phyloP scores from a whole-genome alignment of 352 stramenopile species.

The Phytopythium montanum region DNA sequence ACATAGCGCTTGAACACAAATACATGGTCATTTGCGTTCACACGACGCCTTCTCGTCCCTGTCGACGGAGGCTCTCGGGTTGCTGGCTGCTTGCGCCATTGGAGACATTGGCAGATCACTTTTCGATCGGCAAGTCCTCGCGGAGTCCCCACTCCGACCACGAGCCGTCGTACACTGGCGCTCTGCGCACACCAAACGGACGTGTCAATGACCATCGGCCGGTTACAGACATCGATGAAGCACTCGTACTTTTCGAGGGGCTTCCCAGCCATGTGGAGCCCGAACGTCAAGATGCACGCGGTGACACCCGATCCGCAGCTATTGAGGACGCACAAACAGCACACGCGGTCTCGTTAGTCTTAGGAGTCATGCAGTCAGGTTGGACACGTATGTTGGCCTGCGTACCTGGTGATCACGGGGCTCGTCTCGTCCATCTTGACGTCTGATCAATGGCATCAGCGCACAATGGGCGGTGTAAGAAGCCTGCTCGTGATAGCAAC shows the following conservation, averaged over 20 bases:
- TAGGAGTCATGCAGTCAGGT: neutral
- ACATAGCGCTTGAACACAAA: neutral
- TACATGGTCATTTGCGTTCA: neutral
- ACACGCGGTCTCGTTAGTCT: neutral
- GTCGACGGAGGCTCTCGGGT: neutral
- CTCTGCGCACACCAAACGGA: conserved; percentile 16
- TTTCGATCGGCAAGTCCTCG: conserved; percentile 49
- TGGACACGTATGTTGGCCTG: neutral
- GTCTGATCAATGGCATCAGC: conserved; percentile 17
- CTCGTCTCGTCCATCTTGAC: conserved; percentile 54
- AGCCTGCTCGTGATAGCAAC: neutral
- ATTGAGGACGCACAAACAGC: conserved; percentile 8
- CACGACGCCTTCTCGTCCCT: too few relatives aligned
- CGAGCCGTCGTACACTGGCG: conserved; percentile 87
- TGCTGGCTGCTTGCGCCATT: neutral
- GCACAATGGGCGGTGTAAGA: neutral
- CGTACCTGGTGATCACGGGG: conserved; percentile 68
- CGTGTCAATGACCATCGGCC: too few relatives aligned
- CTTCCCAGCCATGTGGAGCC: conserved; percentile 59
- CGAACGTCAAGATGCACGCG: conserved; percentile 58
- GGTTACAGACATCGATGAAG: neutral
- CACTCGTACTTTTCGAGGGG: conserved; percentile 57
- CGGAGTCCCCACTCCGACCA: conserved; percentile 85
- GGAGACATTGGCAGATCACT: neutral
- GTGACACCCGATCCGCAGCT: conserved; percentile 74